Evolutionary conservation across 352 stramenopile genomes (phyloP), one percentile per base, ranked within the genome.

Genomic region (Globisporangium polare): DNA sequence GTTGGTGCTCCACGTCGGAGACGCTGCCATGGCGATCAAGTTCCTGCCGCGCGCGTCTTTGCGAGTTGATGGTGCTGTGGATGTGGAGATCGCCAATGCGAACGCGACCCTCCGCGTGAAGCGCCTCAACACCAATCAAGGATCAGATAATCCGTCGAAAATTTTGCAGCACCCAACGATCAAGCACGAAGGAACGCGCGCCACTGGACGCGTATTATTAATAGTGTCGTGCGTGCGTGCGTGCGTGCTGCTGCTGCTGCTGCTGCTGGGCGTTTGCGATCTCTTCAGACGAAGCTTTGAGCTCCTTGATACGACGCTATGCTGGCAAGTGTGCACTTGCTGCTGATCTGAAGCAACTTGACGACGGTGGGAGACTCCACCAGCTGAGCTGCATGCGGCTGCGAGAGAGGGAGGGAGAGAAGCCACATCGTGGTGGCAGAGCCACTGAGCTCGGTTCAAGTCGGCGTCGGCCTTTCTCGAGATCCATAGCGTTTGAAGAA

Each of bases 1-100:
- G 22, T 55, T 55, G 1, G 50, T 42, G 22, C 27, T 35, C 50
- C 49, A 54, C 10, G 49, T 39, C 8, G 49, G 49, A 54, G 49
- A 39, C 17, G 50, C 50, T 27, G 49, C 27, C 50, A 55, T 55
- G 29, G 2, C 12, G 50, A 42, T 26, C 27, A 18, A 41, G 18
- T 27, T 17, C 18, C 17, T 20, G 17, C 43, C 15, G 49, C 27
- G 49, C 26, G 47, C 39, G 18, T 55, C 18, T 55, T 55, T 55
- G 29, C 27, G n/a, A 55, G 18, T 55, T 26, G 24, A 29, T 24
- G 6, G 9, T 5, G 10, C 29, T 37, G 26, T 55, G 50, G 7
- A 27, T 13, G 46, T 15, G 26, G 47, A 33, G 8, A 41, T 9
- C 12, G 12, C 17, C 18, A 54, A 53, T 37, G 49, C 20, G 26